Percentiles rank a stretch among this genome's conserved stretches.
Conservation (phyloP, 345 rosid species). For the Trapa incisa region DNA sequence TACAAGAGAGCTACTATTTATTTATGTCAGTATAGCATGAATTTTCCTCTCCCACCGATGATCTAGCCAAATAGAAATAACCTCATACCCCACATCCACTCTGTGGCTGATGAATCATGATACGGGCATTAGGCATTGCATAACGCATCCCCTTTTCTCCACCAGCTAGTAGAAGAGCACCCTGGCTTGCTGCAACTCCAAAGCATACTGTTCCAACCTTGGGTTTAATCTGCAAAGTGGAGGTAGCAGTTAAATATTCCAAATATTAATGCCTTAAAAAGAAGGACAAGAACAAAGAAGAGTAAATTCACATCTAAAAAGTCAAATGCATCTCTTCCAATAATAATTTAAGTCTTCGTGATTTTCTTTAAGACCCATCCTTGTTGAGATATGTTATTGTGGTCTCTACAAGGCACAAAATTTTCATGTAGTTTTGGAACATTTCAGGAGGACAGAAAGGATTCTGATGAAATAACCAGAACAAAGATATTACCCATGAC, state of each 20-base stretch:
- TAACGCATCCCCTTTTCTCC: conserved; percentile 97
- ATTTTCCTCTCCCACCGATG: conserved; percentile 5
- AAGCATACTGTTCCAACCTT: conserved; percentile 91
- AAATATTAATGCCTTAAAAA: background rate
- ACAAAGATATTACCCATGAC: conserved; percentile 52
- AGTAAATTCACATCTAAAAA: background rate
- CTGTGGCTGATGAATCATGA: conserved; percentile 90
- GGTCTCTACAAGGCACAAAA: background rate
- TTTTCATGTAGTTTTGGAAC: background rate
- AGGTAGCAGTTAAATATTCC: background rate
- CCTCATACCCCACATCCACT: conserved; percentile 76
- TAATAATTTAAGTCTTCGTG: background rate
- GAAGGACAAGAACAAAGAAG: background rate
- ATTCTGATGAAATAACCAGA: background rate
- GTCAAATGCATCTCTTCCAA: background rate
- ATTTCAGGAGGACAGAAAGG: background rate
- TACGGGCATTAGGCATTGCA: conserved; percentile 90
- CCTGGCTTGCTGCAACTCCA: conserved; percentile 95
- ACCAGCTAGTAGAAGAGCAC: conserved; percentile 85
- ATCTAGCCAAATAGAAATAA: conserved; percentile 4
- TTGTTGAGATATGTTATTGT: background rate
- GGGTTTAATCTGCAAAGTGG: conserved; percentile 56
- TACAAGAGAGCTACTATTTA: background rate
- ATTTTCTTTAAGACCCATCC: background rate
- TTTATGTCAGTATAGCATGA: conserved; percentile 1